Percentiles rank a stretch among this genome's conserved stretches.
These are phyloP conservation scores for Colletotrichum melonis DNA, from an alignment of 2,329 filamentous ascomycete genomes.

Conservation along the genomic window DNA sequence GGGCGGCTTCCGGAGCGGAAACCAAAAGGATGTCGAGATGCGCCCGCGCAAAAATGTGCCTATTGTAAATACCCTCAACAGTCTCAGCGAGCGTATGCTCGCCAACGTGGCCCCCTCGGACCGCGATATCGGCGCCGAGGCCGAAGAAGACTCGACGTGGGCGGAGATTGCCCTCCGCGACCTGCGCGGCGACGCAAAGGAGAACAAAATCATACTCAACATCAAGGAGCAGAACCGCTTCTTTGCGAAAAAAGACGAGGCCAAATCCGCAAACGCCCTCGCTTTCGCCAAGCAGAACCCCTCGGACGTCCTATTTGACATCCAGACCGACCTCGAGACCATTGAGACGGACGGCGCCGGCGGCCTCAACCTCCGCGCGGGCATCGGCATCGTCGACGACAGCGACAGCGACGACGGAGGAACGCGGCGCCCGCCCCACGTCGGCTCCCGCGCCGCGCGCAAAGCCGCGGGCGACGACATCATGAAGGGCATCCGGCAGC, in stretches of 20 bases:
- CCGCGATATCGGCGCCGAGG: constrained; percentile 71
- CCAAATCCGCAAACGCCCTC: constrained; percentile 55
- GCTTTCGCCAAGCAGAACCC: constrained; percentile 78
- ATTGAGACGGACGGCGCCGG: constrained; percentile 60
- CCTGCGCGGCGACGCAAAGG: constrained; percentile 78
- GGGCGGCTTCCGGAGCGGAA: constrained; percentile 83
- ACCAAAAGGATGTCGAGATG: constrained; percentile 92
- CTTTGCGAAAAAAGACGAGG: constrained; percentile 72
- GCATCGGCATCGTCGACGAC: constrained; percentile 77
- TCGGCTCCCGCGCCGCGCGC: constrained; percentile 78
- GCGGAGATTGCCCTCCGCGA: constrained; percentile 83
- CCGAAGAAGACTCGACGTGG: constrained; percentile 81
- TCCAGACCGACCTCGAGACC: constrained; percentile 71
- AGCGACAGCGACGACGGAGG: constrained; percentile 73
- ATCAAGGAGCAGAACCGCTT: constrained; percentile 89
- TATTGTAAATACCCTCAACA: constrained; percentile 90
- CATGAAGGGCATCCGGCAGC: constrained; percentile 71
- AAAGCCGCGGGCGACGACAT: constrained; percentile 74
- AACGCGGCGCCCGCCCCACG: constrained; percentile 54
- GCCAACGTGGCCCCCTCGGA: constrained; percentile 86
- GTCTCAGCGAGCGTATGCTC: constrained; percentile 92
- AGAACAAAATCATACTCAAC: constrained; percentile 84
- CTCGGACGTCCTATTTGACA: constrained; percentile 70
- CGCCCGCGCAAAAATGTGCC: constrained; percentile 83
- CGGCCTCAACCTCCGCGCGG: constrained; percentile 70